Base-by-base conservation (phyloP, 768 basidiomycete species). In the Lepiota venenata region DNA sequence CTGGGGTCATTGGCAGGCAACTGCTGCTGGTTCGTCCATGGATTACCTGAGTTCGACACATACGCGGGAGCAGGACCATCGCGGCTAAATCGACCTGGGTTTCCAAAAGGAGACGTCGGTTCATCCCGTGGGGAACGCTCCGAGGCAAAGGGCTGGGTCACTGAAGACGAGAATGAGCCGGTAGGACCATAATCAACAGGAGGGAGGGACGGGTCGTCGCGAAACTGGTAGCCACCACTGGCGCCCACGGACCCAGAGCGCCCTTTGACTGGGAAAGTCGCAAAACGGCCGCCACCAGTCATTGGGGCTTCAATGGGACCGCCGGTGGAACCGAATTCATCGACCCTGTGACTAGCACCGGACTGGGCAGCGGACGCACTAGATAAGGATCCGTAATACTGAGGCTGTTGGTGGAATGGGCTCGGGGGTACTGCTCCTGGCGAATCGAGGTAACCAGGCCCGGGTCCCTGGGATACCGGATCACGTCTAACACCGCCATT, bases 211-310 rank as follows among this genome's bases (percentile, higher is more conserved):
- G 49, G 6, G 4, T 45, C 20, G 15, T 32, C 16, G 8, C 21
- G 10, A 2, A 14, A 15, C 4, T 43, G 53, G 20, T 70, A 50
- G 4, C 68, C 60, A 27, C 58, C 60, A 10, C 47, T 55, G 14
- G 47, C 63, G 6, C 73, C 66, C 14, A 35, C 36, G 36, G 56
- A 57, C 6, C 52, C 57, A 36, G 60, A 64, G 47, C 65, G 60
- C 52, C 67, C 65, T 55, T 80, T 76, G 15, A 79, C 75, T 0
- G 86, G 87, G 68, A 88, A 81, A 1, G 88, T 90, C 21, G 84
- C 83, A 61, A 87, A 89, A 14, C 82, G 75, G 0, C 78, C 78
- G 1, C 77, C 78, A 9, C 61, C 59, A 25, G 62, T 61, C 25
- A 58, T 62, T 3, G 61, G 55, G 1, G 56, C 56, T 14, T 68